Evolutionary conservation across 305 asterid genomes (phyloP), one percentile per base, ranked within the genome.

Genomic region (Fraxinus nigra): DNA sequence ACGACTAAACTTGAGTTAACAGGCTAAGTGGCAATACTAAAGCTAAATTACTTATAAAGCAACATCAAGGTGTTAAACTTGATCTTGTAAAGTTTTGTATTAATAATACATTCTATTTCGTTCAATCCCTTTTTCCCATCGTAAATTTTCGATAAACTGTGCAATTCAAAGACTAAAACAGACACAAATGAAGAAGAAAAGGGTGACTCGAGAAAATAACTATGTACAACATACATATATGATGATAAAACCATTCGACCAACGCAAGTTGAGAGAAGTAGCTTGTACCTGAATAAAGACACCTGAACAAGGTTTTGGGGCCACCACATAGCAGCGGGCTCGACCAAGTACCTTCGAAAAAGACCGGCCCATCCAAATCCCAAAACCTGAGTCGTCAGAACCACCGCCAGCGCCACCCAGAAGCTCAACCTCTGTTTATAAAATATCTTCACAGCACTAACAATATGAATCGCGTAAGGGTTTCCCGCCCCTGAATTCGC

Each of bases 321-420:
- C 99, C 99, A 95, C 99, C 99, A 94, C 99, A 95, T 94, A 11
- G 92, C 88, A 0, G 97, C 97, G 35, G 98, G 98, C 88, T 95
- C 98, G 28, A 95, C 99, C 89, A 96, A 77, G 83, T 87, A 93
- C 86, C 91, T 85, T 54, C 99, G 91, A 81, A 93, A 92, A 8
- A 96, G 89, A 35, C 99, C 99, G 0, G 98, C 99, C 98, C 98
- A 94, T 14, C 98, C 99, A 65, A 96, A 96, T 11, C 99, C 98
- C 88, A 96, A 85, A 2, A 96, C 84, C 90, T 96, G 98, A 33
- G 97, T 93, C 2, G 99, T 93, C 76, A 96, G 43, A 35, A 93
- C 98, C 37, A 94, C 96, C 20, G 90, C 89, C 86, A 94, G 79
- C 74, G 93, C 84, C 79, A 94, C 97, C 97, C 91, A 91, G 73